Evolutionary conservation across 805 yeast species (phyloP), one percentile per base, ranked within the genome.

Genomic region (Torulaspora gathmanii): DNA sequence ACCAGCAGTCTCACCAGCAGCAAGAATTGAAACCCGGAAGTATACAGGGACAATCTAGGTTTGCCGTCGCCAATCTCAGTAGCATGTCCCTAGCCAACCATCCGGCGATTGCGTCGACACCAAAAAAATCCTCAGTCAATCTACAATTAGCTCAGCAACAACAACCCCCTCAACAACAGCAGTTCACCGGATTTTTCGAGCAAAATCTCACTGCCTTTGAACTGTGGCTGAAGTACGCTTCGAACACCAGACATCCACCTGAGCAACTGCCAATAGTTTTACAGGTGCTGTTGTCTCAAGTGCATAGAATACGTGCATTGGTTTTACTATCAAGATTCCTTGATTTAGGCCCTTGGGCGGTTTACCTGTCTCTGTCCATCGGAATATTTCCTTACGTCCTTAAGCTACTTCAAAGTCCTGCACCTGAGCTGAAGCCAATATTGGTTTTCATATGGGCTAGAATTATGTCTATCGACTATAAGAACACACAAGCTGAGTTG

Each of bases 271-370:
- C 99, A 0, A 87, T 93, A 30, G 95, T 93, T 5, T 68, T 93
- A 12, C 99, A 93, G 63, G 97, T 93, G 8, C 71, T 93, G 27
- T 69, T 93, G 28, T 90, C 97, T 0, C 99, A 95, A 61, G 95
- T 89, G 0, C 98, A 93, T 66, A 77, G 99, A 49, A 75, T 91
- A 12, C 69, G 98, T 23, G 98, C 99, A 0, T 70, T 93, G 42
- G 86, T 86, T 29, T 63, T 93, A 45, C 71, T 93, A 10, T 83
- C 95, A 3, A 78, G 86, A 55, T 93, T 91, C 61, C 71, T 93
- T 34, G 99, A 93, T 64, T 68, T 93, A 29, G 99, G 99, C 0
- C 96, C 99, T 0, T 88, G 96, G 95, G 98, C 99, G 0, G 98
- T 93, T 0, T 86, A 89, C 56, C 70, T 90, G 25, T 95, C 97